phyloP scores from a whole-genome alignment of 805 yeast species.

The Ogataea haglerorum region DNA sequence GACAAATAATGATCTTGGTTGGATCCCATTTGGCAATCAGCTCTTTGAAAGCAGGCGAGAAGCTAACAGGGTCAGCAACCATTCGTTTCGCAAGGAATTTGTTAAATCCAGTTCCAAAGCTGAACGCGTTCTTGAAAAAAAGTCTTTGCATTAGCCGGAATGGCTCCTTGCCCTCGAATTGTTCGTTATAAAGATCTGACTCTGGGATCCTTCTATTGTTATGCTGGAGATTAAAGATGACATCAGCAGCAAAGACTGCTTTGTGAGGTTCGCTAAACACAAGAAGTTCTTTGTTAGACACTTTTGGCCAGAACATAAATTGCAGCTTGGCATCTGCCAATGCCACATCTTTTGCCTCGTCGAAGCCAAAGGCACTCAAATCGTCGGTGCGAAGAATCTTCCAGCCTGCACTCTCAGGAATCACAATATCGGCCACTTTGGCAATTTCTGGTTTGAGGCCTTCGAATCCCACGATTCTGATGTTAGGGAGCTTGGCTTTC shows the following conservation, averaged over 20 bases:
- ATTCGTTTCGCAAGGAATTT: slow-evolving; percentile 3
- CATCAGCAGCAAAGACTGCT: slow-evolving; percentile 56
- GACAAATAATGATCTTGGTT: slow-evolving; percentile 52
- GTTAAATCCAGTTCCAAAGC: slow-evolving; percentile 13
- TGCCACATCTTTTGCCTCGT: slow-evolving; percentile 17
- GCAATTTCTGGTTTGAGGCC: slow-evolving; percentile 36
- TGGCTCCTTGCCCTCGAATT: slow-evolving; percentile 38
- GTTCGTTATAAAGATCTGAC: slow-evolving; percentile 40
- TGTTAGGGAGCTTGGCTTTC: slow-evolving; percentile 45
- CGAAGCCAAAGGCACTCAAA: slow-evolving; percentile 35
- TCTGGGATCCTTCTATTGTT: slow-evolving; percentile 39
- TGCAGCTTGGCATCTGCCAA: slow-evolving; percentile 43
- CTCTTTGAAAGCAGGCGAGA: slow-evolving; percentile 23
- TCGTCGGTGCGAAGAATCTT: slow-evolving; percentile 30
- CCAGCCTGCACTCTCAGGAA: slow-evolving; percentile 38
- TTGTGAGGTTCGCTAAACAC: slow-evolving; percentile 45
- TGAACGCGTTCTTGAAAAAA: slow-evolving; percentile 18
- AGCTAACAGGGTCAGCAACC: slow-evolving; percentile 10
- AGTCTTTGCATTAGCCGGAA: slow-evolving; percentile 38
- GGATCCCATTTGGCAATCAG: slow-evolving; percentile 42
- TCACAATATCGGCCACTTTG: slow-evolving; percentile 37
- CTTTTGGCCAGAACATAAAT: slow-evolving; percentile 55
- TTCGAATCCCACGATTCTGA: slow-evolving; percentile 54
- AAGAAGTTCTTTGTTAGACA: slow-evolving; percentile 57
- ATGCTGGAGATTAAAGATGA: slow-evolving; percentile 55